phyloP scores from a whole-genome alignment of 768 basidiomycete genomes.

The Phaffia australis region DNA sequence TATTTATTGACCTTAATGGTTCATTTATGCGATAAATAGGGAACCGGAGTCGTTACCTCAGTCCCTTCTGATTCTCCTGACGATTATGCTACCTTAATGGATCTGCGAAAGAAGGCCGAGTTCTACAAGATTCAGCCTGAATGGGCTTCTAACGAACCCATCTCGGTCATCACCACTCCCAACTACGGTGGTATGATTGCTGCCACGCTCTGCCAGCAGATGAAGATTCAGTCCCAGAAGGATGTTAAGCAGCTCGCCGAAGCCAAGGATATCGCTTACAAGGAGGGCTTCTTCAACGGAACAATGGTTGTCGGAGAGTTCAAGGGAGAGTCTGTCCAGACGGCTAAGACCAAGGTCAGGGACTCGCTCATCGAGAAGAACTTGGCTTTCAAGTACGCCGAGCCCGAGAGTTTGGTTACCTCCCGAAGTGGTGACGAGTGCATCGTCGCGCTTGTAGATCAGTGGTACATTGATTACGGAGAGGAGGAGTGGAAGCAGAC shows the following conservation, averaged over 20 bases:
- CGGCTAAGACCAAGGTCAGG: slow-evolving; percentile 81
- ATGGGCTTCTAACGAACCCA: slow-evolving; percentile 74
- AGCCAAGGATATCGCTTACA: slow-evolving; percentile 95
- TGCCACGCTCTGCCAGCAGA: slow-evolving; percentile 63
- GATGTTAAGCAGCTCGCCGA: slow-evolving; percentile 86
- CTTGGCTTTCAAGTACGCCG: slow-evolving; percentile 80
- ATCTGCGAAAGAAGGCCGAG: slow-evolving; percentile 89
- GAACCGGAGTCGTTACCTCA: slow-evolving; percentile 95
- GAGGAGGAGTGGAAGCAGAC: slow-evolving; percentile 77
- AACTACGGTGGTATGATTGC: slow-evolving; percentile 90
- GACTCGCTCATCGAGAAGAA: slow-evolving; percentile 66
- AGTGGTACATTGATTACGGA: slow-evolving; percentile 98
- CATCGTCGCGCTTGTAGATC: slow-evolving; percentile 94
- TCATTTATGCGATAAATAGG: slow-evolving; percentile 42
- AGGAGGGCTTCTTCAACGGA: slow-evolving; percentile 94
- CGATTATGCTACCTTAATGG: slow-evolving; percentile 78
- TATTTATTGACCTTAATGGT: background rate
- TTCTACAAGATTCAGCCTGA: slow-evolving; percentile 87
- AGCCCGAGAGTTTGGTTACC: slow-evolving; percentile 83
- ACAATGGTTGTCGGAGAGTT: slow-evolving; percentile 84
- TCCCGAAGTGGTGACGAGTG: slow-evolving; percentile 92
- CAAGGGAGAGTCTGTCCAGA: slow-evolving; percentile 76
- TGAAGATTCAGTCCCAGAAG: slow-evolving; percentile 93
- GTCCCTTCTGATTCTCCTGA: slow-evolving; percentile 98
- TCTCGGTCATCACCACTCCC: slow-evolving; percentile 77